Evolutionary conservation across 805 yeast genomes (phyloP), one percentile per base, ranked within the genome.

Genomic region (Candida takata): DNA sequence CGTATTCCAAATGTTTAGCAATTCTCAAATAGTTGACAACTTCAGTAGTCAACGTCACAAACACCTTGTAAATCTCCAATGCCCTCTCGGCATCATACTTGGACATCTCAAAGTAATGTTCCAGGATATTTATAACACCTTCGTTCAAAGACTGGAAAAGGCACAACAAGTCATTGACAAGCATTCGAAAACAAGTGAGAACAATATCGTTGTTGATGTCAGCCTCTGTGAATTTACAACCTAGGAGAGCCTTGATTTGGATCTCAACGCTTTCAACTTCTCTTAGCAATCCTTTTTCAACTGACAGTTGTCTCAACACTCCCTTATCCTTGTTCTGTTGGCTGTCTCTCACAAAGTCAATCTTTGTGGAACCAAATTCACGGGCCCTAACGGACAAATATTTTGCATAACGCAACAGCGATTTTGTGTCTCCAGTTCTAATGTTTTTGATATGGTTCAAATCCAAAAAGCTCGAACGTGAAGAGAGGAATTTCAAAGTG

Each of bases 51-150:
- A 86, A 77, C 41, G 77, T 80, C 27, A 87, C 94, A 60, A 92
- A 92, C 41, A 69, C 72, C 47, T 83, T 84, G 64, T 92, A 92
- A 34, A 92, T 78, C 16, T 75, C 76, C 40, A 90, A 70, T 0
- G 97, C 88, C 43, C 88, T 70, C 54, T 82, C 85, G 2, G 97
- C 97, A 55, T 90, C 95, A 24, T 63, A 61, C 46, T 74, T 79
- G 25, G 90, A 78, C 77, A 92, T 81, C 61, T 92, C 98, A 63
- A 92, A 92, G 61, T 84, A 92, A 52, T 90, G 94, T 58, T 92
- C 97, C 44, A 92, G 70, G 29, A 92, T 63, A 50, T 92, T 92
- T 49, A 92, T 88, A 18, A 92, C 95, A 26, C 97, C 98, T 60
- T 92, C 97, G 61, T 92, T 92, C 47, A 92, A 65, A 31, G 84